phyloP scores from a whole-genome alignment of 2,329 filamentous ascomycete genomes.

The Calonectria hawksworthii region DNA sequence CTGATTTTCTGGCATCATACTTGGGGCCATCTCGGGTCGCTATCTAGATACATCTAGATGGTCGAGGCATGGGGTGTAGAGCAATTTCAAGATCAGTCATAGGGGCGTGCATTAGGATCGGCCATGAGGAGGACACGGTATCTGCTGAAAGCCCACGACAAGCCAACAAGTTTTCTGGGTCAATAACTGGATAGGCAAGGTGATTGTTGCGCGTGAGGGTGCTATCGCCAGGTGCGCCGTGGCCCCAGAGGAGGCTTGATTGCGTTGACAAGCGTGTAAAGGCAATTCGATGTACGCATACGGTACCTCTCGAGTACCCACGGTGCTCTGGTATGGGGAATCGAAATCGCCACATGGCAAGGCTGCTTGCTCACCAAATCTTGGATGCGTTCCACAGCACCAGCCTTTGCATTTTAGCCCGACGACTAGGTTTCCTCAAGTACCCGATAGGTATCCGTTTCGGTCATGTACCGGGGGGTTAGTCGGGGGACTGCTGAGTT shows the following conservation, averaged over 20 bases:
- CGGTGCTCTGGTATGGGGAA: not conserved
- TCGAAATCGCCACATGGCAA: not conserved
- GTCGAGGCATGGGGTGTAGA: not conserved
- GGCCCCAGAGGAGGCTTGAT: not conserved
- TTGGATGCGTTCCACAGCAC: not conserved
- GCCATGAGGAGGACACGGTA: not conserved
- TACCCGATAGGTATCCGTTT: slow-evolving; percentile 29
- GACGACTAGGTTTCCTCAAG: slow-evolving; percentile 16
- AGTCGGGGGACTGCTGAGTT: slow-evolving; percentile 31
- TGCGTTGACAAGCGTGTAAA: not conserved
- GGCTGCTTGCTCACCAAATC: not conserved
- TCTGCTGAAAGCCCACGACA: not conserved
- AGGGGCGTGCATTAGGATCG: not conserved
- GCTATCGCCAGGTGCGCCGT: not conserved
- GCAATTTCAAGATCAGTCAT: not conserved
- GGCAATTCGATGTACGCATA: slow-evolving; percentile 7
- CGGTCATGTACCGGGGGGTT: slow-evolving; percentile 35
- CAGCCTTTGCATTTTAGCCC: slow-evolving; percentile 20
- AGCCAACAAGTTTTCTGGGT: not conserved
- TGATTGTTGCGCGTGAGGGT: not conserved
- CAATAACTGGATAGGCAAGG: not conserved
- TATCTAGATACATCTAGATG: slow-evolving; percentile 8
- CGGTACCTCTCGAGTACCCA: slow-evolving; percentile 14
- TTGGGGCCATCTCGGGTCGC: slow-evolving; percentile 13
- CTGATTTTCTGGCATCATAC: slow-evolving; percentile 42